Conservation (phyloP, 2,329 filamentous ascomycete genomes). For the Emericellopsis cladophorae region DNA sequence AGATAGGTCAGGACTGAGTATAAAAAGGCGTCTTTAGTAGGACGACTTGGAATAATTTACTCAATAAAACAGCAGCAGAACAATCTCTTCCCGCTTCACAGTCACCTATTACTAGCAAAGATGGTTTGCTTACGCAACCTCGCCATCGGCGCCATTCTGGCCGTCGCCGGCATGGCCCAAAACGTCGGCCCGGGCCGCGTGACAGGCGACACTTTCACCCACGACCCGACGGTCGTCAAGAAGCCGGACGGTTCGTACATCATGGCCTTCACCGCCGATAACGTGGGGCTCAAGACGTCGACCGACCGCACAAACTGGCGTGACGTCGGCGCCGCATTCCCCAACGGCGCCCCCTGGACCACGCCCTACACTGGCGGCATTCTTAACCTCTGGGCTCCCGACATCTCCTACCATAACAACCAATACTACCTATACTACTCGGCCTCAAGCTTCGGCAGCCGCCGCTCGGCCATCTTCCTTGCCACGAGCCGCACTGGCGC, state of each 20-base stretch:
- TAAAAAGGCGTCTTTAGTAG: too few relatives aligned
- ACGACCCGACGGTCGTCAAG: conserved; percentile 17
- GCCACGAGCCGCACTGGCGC: conserved; percentile 15
- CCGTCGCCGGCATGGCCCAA: too few relatives aligned
- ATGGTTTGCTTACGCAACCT: too few relatives aligned
- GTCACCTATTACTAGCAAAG: too few relatives aligned
- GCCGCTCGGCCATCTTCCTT: conserved; percentile 15
- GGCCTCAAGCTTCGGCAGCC: conserved; percentile 13
- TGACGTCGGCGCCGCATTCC: conserved; percentile 15
- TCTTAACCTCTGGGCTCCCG: conserved; percentile 35
- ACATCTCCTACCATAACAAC: conserved; percentile 26
- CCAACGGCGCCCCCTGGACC: conserved; percentile 16
- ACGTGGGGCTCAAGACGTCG: conserved; percentile 16
- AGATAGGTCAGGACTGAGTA: too few relatives aligned
- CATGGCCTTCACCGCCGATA: conserved; percentile 12
- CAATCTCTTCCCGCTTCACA: too few relatives aligned
- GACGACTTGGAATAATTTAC: too few relatives aligned
- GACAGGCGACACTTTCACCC: conserved; percentile 11
- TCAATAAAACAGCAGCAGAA: too few relatives aligned
- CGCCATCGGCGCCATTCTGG: too few relatives aligned
- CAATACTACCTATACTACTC: conserved; percentile 20
- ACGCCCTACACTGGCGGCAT: conserved; percentile 14
- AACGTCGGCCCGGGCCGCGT: conserved; percentile 14
- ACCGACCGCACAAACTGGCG: conserved; percentile 16
- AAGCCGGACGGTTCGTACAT: conserved; percentile 13